These are phyloP conservation scores for Macrophomina tecta DNA, from an alignment of 2,329 filamentous ascomycete species.

Conservation along the genomic window DNA sequence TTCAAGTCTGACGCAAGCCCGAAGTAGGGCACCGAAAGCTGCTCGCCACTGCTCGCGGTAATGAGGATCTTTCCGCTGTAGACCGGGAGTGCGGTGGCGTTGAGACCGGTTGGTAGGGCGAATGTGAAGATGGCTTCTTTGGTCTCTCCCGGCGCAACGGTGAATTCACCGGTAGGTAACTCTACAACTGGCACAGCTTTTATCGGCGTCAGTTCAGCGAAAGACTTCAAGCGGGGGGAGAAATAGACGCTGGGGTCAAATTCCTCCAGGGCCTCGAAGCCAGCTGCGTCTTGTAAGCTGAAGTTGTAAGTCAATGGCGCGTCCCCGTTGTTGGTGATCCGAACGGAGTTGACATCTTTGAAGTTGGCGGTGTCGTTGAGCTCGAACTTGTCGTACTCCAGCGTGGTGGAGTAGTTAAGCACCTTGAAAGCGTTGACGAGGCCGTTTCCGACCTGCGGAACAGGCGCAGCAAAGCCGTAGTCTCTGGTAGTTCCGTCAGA, in stretches of 20 bases:
- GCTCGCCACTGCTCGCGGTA: slow-evolving; percentile 34
- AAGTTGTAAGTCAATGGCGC: slow-evolving; percentile 60
- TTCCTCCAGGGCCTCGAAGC: slow-evolving; percentile 58
- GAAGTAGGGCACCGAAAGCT: slow-evolving; percentile 41
- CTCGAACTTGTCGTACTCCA: slow-evolving; percentile 63
- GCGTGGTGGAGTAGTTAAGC: slow-evolving; percentile 59
- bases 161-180: slow-evolving; percentile 34
- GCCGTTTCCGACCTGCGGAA: slow-evolving; percentile 66
- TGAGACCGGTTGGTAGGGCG: slow-evolving; percentile 29
- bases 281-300: slow-evolving; percentile 56
- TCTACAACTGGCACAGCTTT: slow-evolving; percentile 30
- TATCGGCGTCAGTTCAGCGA: slow-evolving; percentile 19
- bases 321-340: slow-evolving; percentile 61
- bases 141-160: slow-evolving; percentile 26
- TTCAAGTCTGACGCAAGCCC: slow-evolving; percentile 37
- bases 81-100: slow-evolving; percentile 37
- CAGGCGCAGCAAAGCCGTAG: slow-evolving; percentile 47
- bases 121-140: neutral
- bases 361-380: slow-evolving; percentile 71
- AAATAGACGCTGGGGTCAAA: slow-evolving; percentile 33
- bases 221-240: slow-evolving; percentile 30
- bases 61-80: slow-evolving; percentile 42
- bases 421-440: slow-evolving; percentile 66
- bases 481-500: slow-evolving; percentile 29
- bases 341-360: slow-evolving; percentile 56